Evolutionary conservation across 257 asterid genomes (phyloP).

Genomic region (Solanum phureja): DNA sequence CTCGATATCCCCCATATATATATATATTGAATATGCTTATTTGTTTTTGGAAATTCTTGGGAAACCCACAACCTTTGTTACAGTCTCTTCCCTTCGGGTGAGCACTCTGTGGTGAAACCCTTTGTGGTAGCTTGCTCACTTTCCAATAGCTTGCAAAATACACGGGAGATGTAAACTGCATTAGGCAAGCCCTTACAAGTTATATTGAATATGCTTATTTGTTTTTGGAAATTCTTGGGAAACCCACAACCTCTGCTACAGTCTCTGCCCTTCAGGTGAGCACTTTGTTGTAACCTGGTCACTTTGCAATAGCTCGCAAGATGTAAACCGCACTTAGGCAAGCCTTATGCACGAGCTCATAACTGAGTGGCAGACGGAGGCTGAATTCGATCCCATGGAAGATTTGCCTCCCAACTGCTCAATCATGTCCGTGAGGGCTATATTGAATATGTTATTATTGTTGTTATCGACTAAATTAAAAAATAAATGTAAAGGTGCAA

Average conservation of each 20-base stretch:
- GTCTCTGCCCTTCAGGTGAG: rapidly evolving
- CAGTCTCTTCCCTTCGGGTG: rapidly evolving
- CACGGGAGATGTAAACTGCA: rapidly evolving
- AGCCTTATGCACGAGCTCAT: neutral
- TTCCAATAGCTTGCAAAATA: too few relatives aligned
- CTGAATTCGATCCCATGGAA: neutral
- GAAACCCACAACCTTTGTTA: neutral
- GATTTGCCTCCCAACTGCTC: neutral
- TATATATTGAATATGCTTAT: neutral
- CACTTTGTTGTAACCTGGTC: neutral
- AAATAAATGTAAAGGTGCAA: neutral
- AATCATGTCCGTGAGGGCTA: neutral
- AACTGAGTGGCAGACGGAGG: neutral
- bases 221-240: too few relatives aligned
- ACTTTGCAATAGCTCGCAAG: too few relatives aligned
- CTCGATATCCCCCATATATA: neutral
- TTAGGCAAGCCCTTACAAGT: too few relatives aligned
- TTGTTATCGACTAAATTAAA: neutral
- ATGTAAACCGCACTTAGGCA: neutral
- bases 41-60: neutral
- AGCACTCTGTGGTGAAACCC: too few relatives aligned
- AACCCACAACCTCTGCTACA: neutral
- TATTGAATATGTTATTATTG: too few relatives aligned
- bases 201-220: too few relatives aligned
- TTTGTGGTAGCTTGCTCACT: too few relatives aligned